Percentiles rank a stretch among this genome's conserved stretches.
phyloP scores from a whole-genome alignment of 495 filamentous ascomycete species.

The Penicillium lividum region DNA sequence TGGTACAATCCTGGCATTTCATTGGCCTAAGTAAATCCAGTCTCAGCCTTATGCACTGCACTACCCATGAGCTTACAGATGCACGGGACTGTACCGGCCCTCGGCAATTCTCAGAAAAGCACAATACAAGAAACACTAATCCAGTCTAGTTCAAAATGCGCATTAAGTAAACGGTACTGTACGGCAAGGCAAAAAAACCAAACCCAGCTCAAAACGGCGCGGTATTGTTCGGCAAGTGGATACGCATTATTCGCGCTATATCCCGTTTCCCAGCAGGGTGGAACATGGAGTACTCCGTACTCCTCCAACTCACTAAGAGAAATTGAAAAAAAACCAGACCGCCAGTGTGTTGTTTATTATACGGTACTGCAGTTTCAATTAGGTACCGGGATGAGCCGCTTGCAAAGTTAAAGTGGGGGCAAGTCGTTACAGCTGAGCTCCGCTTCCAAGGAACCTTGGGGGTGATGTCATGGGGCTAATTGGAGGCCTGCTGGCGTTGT shows the following conservation, averaged over 20 bases:
- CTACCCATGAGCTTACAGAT: background rate
- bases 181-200: background rate
- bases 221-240: background rate
- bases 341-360: background rate
- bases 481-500: background rate
- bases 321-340: background rate
- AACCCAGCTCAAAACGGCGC: background rate
- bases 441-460: slow-evolving; percentile 9
- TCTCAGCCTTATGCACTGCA: background rate
- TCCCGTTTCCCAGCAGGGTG: background rate
- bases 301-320: background rate
- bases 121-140: background rate
- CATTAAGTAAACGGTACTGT: background rate
- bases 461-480: slow-evolving; percentile 10
- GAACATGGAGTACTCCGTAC: background rate
- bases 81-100: too few relatives aligned
- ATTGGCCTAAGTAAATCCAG: background rate
- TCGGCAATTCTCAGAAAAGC: too few relatives aligned
- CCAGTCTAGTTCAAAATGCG: background rate
- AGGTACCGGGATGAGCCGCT: slow-evolving; percentile 12
- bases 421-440: background rate
- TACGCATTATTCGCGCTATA: background rate
- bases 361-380: background rate
- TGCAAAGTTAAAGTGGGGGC: slow-evolving; percentile 3
- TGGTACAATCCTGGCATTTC: background rate